These are phyloP conservation scores for Teratosphaeria gauchensis DNA, from an alignment of 2,329 filamentous ascomycete genomes.

Conservation along the genomic window DNA sequence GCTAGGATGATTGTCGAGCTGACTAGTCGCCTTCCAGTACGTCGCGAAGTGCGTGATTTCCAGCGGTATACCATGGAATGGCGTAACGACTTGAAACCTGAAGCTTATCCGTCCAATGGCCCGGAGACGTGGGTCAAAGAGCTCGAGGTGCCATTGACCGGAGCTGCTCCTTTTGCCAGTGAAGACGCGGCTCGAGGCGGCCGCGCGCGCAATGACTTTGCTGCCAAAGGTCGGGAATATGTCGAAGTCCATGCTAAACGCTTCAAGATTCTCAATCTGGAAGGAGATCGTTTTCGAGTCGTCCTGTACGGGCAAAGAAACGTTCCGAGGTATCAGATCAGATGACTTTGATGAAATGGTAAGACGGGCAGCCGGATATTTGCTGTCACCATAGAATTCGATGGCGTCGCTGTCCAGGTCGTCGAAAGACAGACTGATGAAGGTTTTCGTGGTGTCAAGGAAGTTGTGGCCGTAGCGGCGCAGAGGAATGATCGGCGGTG, in stretches of 20 bases:
- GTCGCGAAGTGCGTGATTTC: conserved; percentile 98
- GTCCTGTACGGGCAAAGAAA: conserved; percentile 91
- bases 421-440: conserved; percentile 86
- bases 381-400: conserved; percentile 92
- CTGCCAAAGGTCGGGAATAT: conserved; percentile 96
- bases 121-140: conserved; percentile 84
- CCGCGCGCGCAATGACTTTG: conserved; percentile 92
- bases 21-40: conserved; percentile 97
- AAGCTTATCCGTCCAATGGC: conserved; percentile 92
- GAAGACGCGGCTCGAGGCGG: conserved; percentile 82
- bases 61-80: conserved; percentile 81
- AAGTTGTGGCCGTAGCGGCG: conserved; percentile 97
- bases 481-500: conserved; percentile 90
- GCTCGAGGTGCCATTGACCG: conserved; percentile 71
- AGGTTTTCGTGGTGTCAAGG: conserved; percentile 83
- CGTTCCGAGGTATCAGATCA: conserved; percentile 90
- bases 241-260: conserved; percentile 92
- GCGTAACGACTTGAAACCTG: conserved; percentile 91
- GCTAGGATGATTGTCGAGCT: conserved; percentile 74
- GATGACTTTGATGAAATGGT: conserved; percentile 96
- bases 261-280: conserved; percentile 86
- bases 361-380: conserved; percentile 87
- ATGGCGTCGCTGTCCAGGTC: conserved; percentile 64
- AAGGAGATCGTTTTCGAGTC: conserved; percentile 90
- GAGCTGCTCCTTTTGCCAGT: conserved; percentile 64